Evolutionary conservation across 2,329 filamentous ascomycete genomes (phyloP).

Genomic region (Tolypocladium ovalisporum): DNA sequence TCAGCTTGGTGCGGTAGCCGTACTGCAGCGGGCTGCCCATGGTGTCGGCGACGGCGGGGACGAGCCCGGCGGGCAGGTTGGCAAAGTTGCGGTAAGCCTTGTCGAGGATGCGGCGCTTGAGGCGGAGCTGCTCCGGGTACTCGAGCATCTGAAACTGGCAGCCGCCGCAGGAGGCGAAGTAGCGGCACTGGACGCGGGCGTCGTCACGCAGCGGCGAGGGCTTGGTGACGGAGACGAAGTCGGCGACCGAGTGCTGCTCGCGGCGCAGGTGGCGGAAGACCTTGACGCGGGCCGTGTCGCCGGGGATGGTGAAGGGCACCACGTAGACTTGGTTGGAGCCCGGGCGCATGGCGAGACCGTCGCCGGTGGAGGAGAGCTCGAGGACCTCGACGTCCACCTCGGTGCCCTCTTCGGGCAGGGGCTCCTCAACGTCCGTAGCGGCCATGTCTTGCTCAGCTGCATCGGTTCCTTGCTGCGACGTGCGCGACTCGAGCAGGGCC

Average conservation of each 20-base stretch:
- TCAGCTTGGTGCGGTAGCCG: constrained; percentile 92
- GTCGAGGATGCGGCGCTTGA: constrained; percentile 79
- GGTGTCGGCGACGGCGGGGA: constrained; percentile 72
- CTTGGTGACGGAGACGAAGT: constrained; percentile 67
- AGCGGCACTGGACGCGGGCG: constrained; percentile 65
- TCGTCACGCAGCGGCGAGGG: constrained; percentile 71
- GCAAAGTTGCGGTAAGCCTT: constrained; percentile 92
- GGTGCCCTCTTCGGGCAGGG: constrained; percentile 54
- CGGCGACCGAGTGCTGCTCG: constrained; percentile 63
- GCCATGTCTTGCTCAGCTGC: constrained; percentile 7
- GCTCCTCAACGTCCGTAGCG: constrained; percentile 7
- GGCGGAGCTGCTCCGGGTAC: constrained; percentile 72
- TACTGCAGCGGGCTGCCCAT: constrained; percentile 86
- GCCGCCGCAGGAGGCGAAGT: constrained; percentile 79
- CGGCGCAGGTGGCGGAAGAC: constrained; percentile 60
- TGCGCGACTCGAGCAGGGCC: constrained; percentile 36
- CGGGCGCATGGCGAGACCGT: constrained; percentile 69
- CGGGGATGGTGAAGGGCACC: constrained; percentile 79
- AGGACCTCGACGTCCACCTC: constrained; percentile 76
- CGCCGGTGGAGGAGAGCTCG: constrained; percentile 81
- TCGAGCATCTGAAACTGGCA: constrained; percentile 98
- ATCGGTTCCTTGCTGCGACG: constrained; percentile 12
- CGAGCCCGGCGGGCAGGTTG: constrained; percentile 59
- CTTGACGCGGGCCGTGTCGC: constrained; percentile 70
- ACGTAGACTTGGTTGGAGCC: constrained; percentile 62